These are phyloP conservation scores for Claviceps capensis DNA, from an alignment of 2,329 filamentous ascomycete genomes.

Conservation along the genomic window DNA sequence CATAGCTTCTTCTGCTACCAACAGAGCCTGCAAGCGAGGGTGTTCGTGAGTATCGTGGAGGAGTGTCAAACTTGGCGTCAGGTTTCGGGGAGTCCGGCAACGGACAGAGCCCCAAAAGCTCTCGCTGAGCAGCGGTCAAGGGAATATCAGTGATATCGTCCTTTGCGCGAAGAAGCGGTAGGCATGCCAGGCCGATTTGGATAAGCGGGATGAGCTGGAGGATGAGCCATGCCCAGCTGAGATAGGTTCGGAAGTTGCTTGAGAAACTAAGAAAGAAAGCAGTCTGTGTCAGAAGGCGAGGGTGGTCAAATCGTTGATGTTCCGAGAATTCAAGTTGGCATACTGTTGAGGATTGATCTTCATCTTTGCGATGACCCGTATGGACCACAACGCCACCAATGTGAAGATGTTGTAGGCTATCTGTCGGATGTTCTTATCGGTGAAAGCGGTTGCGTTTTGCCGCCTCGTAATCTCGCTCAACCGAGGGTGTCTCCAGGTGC, in stretches of 20 bases:
- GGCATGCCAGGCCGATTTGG: slow-evolving; percentile 58
- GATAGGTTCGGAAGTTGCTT: slow-evolving; percentile 20
- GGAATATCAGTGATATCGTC: slow-evolving; percentile 83
- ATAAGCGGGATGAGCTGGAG: slow-evolving; percentile 45
- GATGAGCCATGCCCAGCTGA: slow-evolving; percentile 30
- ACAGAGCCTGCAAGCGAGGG: slow-evolving; percentile 51
- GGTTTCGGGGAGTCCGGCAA: slow-evolving; percentile 50
- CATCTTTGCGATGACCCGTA: slow-evolving; percentile 21
- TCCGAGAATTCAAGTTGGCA: background rate
- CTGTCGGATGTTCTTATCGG: slow-evolving; percentile 58
- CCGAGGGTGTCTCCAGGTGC: slow-evolving; percentile 83
- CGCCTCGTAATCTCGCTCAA: slow-evolving; percentile 76
- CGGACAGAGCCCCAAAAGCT: slow-evolving; percentile 68
- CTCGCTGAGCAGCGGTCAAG: slow-evolving; percentile 62
- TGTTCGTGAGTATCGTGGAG: slow-evolving; percentile 73
- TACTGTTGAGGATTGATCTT: slow-evolving; percentile 27
- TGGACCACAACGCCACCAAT: slow-evolving; percentile 23
- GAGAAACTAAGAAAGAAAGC: slow-evolving; percentile 16
- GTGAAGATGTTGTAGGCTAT: slow-evolving; percentile 54
- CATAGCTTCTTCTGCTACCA: slow-evolving; percentile 42
- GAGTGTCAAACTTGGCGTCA: slow-evolving; percentile 61
- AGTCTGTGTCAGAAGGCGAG: background rate
- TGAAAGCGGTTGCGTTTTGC: slow-evolving; percentile 66
- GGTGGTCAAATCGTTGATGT: background rate
- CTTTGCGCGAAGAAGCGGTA: slow-evolving; percentile 56